Conservation (phyloP, 1,284 basidiomycete genomes). For the Peniophora sp. region DNA sequence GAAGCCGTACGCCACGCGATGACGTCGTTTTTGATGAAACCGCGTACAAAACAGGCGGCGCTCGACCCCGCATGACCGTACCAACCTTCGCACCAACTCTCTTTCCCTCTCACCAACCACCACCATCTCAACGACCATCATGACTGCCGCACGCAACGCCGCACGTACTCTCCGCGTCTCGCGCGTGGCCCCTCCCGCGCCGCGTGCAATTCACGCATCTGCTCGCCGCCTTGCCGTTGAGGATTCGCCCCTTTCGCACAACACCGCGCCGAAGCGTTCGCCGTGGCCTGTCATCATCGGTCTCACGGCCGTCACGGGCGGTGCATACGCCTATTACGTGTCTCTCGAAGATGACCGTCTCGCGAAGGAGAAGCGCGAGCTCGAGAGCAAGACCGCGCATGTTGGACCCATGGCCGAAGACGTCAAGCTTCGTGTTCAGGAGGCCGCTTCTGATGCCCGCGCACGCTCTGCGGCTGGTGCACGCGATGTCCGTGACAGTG, state of each 20-base stretch:
- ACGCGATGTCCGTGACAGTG: not conserved
- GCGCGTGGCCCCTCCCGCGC: not conserved
- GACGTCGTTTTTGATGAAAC: no score
- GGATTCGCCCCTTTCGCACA: not conserved
- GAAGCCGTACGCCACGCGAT: no score
- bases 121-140: no score
- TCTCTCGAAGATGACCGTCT: conserved; percentile 2
- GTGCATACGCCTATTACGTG: conserved; percentile 11
- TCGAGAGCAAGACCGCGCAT: not conserved
- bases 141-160: not conserved
- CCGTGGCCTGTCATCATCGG: conserved; percentile 2
- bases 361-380: not conserved
- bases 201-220: not conserved
- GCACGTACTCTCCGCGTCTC: not conserved
- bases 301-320: conserved; percentile 6
- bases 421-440: conserved; percentile 1
- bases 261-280: not conserved
- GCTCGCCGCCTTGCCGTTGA: not conserved
- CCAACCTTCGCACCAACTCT: no score
- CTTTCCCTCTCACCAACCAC: no score
- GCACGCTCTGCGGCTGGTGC: not conserved
- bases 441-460: not conserved
- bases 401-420: not conserved
- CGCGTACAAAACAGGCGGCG: no score
- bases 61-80: no score